A percentile compares a stretch with the other conserved stretches of the same genome.
These are phyloP conservation scores for Fusarium oligoseptatum DNA, from an alignment of 2,329 filamentous ascomycete genomes.

Conservation along the genomic window DNA sequence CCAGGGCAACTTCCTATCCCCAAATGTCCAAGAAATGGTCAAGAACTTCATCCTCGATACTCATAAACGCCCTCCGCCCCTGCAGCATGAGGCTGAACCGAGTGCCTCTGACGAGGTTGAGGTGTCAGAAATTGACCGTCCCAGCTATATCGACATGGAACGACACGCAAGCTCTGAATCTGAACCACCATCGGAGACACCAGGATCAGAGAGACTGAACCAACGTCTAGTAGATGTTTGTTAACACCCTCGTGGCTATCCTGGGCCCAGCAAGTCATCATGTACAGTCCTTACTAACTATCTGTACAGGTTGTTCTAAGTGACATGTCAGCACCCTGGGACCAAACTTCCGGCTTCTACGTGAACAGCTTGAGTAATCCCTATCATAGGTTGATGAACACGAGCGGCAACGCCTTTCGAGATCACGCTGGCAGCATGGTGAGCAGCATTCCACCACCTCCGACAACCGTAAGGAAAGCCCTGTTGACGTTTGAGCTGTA, in stretches of 20 bases:
- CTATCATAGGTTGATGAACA: slow-evolving; percentile 99
- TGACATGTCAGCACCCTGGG: slow-evolving; percentile 99
- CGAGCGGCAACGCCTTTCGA: slow-evolving; percentile 85
- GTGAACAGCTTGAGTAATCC: slow-evolving; percentile 95
- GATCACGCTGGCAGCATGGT: slow-evolving; percentile 98
- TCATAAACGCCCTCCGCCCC: slow-evolving; percentile 47
- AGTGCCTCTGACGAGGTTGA: slow-evolving; percentile 40
- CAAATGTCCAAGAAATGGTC: slow-evolving; percentile 80
- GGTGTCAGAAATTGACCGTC: slow-evolving; percentile 52
- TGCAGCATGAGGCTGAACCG: slow-evolving; percentile 9
- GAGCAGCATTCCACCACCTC: slow-evolving; percentile 48
- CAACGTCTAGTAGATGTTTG: slow-evolving; percentile 76
- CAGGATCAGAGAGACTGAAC: slow-evolving; percentile 38
- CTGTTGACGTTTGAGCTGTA: slow-evolving; percentile 52
- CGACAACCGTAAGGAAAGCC: background rate
- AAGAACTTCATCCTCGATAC: slow-evolving; percentile 79
- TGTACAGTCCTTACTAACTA: slow-evolving; percentile 28
- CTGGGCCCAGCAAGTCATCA: background rate
- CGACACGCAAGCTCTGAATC: slow-evolving; percentile 51
- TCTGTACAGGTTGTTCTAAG: slow-evolving; percentile 81
- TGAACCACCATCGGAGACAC: background rate
- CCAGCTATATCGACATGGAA: slow-evolving; percentile 77
- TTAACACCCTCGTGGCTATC: slow-evolving; percentile 18
- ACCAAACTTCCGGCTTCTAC: slow-evolving; percentile 81
- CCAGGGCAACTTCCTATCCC: slow-evolving; percentile 91